Conservation (phyloP, 257 asterid genomes). For the Penstemon barbatus region DNA sequence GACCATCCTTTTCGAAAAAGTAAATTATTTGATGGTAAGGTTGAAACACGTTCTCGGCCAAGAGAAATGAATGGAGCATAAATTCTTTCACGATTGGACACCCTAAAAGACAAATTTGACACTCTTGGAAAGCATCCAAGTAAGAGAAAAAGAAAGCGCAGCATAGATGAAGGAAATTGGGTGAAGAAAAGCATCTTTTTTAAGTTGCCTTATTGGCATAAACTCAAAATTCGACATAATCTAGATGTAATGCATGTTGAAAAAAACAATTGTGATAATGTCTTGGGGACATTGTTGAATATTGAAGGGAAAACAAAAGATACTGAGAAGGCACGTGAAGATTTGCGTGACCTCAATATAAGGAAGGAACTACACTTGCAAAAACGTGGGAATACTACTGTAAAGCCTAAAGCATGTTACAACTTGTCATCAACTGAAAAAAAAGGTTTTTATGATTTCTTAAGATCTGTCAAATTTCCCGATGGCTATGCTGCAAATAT, state of each 20-base stretch:
- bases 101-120: background rate
- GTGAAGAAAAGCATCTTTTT: too few species aligned
- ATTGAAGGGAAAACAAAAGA: too few species aligned
- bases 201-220: too few species aligned
- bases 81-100: background rate
- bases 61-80: background rate
- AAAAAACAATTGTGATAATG: too few species aligned
- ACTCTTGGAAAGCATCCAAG: background rate
- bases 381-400: background rate
- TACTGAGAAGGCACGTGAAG: background rate
- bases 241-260: too few species aligned
- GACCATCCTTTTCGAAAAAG: background rate
- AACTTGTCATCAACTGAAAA: background rate
- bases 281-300: too few species aligned
- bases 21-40: too few species aligned
- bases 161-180: too few species aligned
- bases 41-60: background rate
- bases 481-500: background rate
- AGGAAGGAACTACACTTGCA: background rate
- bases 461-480: background rate
- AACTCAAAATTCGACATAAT: too few species aligned
- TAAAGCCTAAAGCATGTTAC: background rate
- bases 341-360: slow-evolving; percentile 13
- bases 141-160: too few species aligned
- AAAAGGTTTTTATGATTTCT: background rate